Base-by-base conservation (phyloP, 164 flowering plant genomes). In the Sedum album region DNA sequence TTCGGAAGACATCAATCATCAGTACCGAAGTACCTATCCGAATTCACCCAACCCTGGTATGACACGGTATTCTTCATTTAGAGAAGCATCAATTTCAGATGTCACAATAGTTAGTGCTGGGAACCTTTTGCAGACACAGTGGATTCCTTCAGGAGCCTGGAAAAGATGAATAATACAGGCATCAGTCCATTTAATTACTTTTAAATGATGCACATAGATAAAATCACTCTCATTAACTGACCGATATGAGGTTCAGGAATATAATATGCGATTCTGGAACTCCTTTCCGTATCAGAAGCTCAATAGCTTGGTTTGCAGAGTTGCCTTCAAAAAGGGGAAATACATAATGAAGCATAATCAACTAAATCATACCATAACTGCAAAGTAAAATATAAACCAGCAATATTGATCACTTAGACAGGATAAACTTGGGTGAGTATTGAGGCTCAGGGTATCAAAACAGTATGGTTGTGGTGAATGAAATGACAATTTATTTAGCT, bases 91-190 rank as follows among this genome's bases (percentile, higher is more conserved):
- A 61, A 92, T 92, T 82, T 92, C 98, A 1, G 96, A 93, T 5
- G 95, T 93, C 39, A 44, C 48, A 15, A 44, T 15, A 13, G 48
- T 44, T 44, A 44, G n/a, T 3, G 48, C 48, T 13, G 48, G 97
- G 74, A 89, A 93, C 33, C 92, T 82, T 75, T 86, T 85, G 83
- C 81, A 85, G 26, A 90, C 96, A 73, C 95, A 87, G 44, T 90
- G 93, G 63, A 93, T 90, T 73, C 96, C 98, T 66, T 90, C 96
- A 1, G 98, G 96, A 11, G 98, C 98, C 96, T 92, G 72, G 64
- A 71, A 53, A 15, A 33, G 9, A 36, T 6, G 1, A 44, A 44
- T 14, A 44, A 44, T 44, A 11, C 48, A 44, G 4, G 1, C 48
- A 44, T 44, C 18, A 11, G 3, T 44, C 42, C 17, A 44, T 17